These are phyloP conservation scores for Tylopilus sp. DNA, from an alignment of 1,284 basidiomycete species.

Conservation along the genomic window DNA sequence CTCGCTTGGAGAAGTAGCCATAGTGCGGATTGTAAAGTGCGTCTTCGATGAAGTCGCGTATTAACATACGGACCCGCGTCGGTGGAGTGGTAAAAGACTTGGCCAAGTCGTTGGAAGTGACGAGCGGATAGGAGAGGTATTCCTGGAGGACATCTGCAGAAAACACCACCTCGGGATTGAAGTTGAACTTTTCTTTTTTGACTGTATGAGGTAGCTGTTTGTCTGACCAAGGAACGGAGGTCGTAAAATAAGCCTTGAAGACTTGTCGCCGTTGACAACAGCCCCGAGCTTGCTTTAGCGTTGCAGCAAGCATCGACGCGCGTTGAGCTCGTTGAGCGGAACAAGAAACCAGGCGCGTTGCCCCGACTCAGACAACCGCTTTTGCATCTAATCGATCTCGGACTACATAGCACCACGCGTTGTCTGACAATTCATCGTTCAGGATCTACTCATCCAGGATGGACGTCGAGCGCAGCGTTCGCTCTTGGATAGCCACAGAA, in stretches of 20 bases:
- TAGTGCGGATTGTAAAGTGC: conserved; percentile 96
- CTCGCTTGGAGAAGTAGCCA: conserved; percentile 94
- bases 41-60: conserved; percentile 96
- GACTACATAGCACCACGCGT: neutral
- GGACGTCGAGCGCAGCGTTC: conserved; percentile 54
- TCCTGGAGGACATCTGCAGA: conserved; percentile 46
- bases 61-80: conserved; percentile 86
- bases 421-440: neutral
- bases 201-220: conserved; percentile 11
- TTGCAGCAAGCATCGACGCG: conserved; percentile 21
- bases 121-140: conserved; percentile 56
- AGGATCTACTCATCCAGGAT: conserved; percentile 18
- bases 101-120: conserved; percentile 71
- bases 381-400: conserved; percentile 16
- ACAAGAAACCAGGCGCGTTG: conserved; percentile 5
- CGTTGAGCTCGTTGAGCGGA: conserved; percentile 1
- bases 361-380: neutral
- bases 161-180: conserved; percentile 54
- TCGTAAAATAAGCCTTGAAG: conserved; percentile 28
- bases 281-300: conserved; percentile 15
- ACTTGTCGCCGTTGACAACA: conserved; percentile 23
- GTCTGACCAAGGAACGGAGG: conserved; percentile 16
- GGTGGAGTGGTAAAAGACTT: conserved; percentile 59
- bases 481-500: conserved; percentile 69
- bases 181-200: conserved; percentile 61